These are phyloP conservation scores for Termitomyces sp. DNA, from an alignment of 768 basidiomycete genomes.

Conservation along the genomic window DNA sequence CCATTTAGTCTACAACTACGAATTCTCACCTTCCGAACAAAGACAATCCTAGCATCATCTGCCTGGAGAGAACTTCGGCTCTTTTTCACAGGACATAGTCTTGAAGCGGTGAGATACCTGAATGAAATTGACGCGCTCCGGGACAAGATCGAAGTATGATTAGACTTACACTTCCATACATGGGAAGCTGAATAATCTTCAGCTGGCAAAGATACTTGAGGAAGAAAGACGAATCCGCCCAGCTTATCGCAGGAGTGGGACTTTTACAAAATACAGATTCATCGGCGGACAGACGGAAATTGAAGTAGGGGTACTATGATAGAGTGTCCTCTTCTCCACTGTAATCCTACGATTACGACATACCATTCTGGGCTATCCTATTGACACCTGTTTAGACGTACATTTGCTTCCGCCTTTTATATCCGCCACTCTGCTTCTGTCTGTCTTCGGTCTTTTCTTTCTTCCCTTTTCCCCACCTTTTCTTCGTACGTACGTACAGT, in stretches of 20 bases:
- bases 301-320: no score
- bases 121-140: background rate
- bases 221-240: background rate
- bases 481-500: no score
- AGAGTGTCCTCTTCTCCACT: no score
- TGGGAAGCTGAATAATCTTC: background rate
- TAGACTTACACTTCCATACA: background rate
- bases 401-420: no score
- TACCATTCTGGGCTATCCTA: no score
- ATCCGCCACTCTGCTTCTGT: no score
- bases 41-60: background rate
- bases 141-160: background rate
- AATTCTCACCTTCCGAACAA: background rate
- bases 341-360: no score
- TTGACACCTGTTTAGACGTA: no score
- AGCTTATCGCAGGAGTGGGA: background rate
- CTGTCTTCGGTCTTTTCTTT: no score
- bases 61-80: background rate
- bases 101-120: background rate
- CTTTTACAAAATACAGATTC: no score
- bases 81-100: background rate
- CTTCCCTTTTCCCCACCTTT: no score
- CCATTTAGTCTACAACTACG: background rate
- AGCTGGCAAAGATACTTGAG: background rate
- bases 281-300: no score